phyloP scores from a whole-genome alignment of 2,329 filamentous ascomycete genomes.

The Rhinocladiella similis region DNA sequence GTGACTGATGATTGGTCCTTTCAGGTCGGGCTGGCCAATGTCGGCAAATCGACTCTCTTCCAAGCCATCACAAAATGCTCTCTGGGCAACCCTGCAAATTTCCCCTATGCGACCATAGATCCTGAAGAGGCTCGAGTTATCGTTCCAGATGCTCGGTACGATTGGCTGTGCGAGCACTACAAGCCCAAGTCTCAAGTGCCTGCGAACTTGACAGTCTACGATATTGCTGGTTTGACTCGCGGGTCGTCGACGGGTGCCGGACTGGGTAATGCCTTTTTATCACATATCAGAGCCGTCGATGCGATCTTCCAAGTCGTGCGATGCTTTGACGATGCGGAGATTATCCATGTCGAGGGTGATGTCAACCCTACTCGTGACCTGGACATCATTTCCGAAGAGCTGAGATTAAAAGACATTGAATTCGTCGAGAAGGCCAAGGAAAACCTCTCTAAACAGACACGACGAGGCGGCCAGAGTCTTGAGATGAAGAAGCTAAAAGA shows the following conservation, averaged over 20 bases:
- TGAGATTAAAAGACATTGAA: conserved; percentile 92
- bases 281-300: conserved; percentile 96
- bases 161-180: conserved; percentile 95
- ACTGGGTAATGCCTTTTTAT: conserved; percentile 96
- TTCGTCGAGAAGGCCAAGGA: conserved; percentile 96
- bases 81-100: conserved; percentile 98
- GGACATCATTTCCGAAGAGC: conserved; percentile 94
- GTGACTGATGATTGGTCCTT: conserved; percentile 11
- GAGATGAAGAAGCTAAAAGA: conserved; percentile 98
- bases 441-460: conserved; percentile 88
- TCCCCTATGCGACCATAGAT: conserved; percentile 98
- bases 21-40: conserved; percentile 96
- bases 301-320: conserved; percentile 97
- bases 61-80: conserved; percentile 98
- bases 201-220: conserved; percentile 96
- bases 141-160: conserved; percentile 92
- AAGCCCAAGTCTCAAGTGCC: conserved; percentile 97
- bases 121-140: conserved; percentile 97
- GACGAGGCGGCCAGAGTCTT: conserved; percentile 87
- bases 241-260: conserved; percentile 96
- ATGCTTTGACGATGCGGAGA: conserved; percentile 98
- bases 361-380: conserved; percentile 93
- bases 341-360: conserved; percentile 98
- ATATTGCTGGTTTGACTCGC: conserved; percentile 94
- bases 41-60: conserved; percentile 99